Evolutionary conservation across 2,329 filamentous ascomycete genomes (phyloP), one percentile per base, ranked within the genome.

Genomic region (Cadophora sp.): DNA sequence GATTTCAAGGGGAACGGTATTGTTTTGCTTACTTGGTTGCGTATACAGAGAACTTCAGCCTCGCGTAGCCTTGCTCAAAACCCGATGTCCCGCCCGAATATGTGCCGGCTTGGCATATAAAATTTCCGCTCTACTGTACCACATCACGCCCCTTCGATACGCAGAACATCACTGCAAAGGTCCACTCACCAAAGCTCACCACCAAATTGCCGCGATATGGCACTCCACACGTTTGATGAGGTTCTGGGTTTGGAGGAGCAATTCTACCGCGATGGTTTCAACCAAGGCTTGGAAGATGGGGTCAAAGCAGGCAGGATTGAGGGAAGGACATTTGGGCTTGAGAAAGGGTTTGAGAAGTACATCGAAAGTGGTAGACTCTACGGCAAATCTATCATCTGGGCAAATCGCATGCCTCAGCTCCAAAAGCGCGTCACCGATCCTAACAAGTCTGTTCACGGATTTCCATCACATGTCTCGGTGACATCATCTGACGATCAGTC

Each of bases 321-420:
- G 83, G 96, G 96, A 68, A 91, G 94, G 61, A 87, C 93, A 22
- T 93, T 98, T 76, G 96, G 95, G 0, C 87, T 98, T 50, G 91
- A 96, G 77, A 96, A 94, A 71, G 95, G 94, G 0, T 98, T 96
- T 74, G 93, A 97, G 74, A 98, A 97, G 80, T 97, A 96, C 76
- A 77, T 91, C 50, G 90, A 93, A 69, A 87, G 93, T 78, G 95
- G 95, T 2, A 85, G 85, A 66, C 80, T 98, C 39, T 90, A 95
- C 73, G 92, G 93, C 53, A 90, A 89, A 74, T 89, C 93, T 16
- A 81, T 91, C 27, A 84, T 98, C n/a, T 98, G 95, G 94, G 89
- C 89, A 14, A 91, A 92, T 68, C 85, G 94, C 63, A 79, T 94
- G 13, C 82, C 83, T 39, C 62, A 67, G 9, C 30, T 64, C 4